phyloP scores from a whole-genome alignment of 306 rosid genomes.

The Sindora glabra region DNA sequence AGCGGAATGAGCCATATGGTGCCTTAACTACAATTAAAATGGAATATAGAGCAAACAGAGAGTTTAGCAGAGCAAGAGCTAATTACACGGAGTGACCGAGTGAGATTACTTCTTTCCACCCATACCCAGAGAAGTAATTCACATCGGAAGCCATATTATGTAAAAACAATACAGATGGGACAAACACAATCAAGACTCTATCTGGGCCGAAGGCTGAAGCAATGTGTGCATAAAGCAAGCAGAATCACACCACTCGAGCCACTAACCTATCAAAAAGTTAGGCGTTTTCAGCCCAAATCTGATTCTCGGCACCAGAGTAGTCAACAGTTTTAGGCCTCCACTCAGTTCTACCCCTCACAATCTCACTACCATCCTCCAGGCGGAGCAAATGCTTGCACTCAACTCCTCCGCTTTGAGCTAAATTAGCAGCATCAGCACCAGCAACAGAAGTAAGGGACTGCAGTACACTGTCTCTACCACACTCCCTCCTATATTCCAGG shows the following conservation, averaged over 20 bases:
- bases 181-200: constrained; percentile 54
- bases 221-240: constrained; percentile 15
- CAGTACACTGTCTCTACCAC: constrained; percentile 94
- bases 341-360: constrained; percentile 83
- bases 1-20: constrained; percentile 17
- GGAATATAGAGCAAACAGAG: constrained; percentile 11
- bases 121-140: constrained; percentile 24
- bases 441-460: constrained; percentile 71
- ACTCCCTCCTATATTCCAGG: constrained; percentile 95
- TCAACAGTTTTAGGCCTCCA: constrained; percentile 78
- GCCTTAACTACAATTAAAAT: constrained; percentile 22
- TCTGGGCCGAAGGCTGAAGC: constrained; percentile 21
- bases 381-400: constrained; percentile 96
- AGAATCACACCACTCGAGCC: constrained; percentile 31
- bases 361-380: constrained; percentile 81
- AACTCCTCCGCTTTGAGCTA: constrained; percentile 40
- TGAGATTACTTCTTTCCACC: constrained; percentile 25
- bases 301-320: constrained; percentile 34
- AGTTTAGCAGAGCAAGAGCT: constrained; percentile 28
- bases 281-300: constrained; percentile 50
- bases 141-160: constrained; percentile 31
- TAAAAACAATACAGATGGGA: constrained; percentile 32
- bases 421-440: constrained; percentile 38
- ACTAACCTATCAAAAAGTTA: constrained; percentile 16
- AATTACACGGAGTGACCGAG: constrained; percentile 76